Conservation (phyloP, 768 basidiomycete species). For the Dentipellis fragilis region DNA sequence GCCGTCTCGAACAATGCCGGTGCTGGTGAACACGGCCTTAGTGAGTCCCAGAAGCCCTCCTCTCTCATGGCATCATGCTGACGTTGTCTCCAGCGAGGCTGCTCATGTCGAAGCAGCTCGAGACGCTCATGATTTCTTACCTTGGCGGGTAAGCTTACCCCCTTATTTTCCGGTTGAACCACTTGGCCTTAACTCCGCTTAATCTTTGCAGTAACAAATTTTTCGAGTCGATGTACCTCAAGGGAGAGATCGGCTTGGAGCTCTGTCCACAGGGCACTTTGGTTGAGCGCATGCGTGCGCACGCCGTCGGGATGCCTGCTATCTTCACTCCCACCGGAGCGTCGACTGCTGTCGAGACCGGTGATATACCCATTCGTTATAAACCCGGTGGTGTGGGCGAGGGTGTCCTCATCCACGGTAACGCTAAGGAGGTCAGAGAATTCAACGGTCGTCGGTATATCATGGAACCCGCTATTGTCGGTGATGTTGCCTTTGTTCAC, state of each 20-base stretch:
- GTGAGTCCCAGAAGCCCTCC: conserved; percentile 24
- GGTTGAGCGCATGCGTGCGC: conserved; percentile 76
- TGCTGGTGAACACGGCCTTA: conserved; percentile 54
- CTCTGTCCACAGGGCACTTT: conserved; percentile 90
- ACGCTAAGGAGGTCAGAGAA: conserved; percentile 61
- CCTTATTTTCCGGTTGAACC: not conserved
- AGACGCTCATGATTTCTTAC: conserved; percentile 79
- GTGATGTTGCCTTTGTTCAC: conserved; percentile 74
- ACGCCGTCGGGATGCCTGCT: conserved; percentile 85
- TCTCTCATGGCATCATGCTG: not conserved
- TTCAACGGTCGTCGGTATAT: conserved; percentile 71
- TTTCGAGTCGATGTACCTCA: conserved; percentile 70
- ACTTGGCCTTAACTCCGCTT: not conserved
- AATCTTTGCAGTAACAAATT: conserved; percentile 59
- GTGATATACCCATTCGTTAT: conserved; percentile 68
- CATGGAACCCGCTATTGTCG: conserved; percentile 70
- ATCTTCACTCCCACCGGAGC: conserved; percentile 91
- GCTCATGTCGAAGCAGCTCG: conserved; percentile 60
- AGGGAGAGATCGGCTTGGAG: conserved; percentile 72
- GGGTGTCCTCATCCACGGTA: conserved; percentile 60
- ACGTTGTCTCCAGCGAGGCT: conserved; percentile 43
- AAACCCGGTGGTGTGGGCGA: conserved; percentile 58
- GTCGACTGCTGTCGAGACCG: conserved; percentile 71
- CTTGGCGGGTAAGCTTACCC: conserved; percentile 59
- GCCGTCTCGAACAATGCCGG: conserved; percentile 87